Conservation (phyloP, 495 filamentous ascomycete species). For the Tuber magnatum region DNA sequence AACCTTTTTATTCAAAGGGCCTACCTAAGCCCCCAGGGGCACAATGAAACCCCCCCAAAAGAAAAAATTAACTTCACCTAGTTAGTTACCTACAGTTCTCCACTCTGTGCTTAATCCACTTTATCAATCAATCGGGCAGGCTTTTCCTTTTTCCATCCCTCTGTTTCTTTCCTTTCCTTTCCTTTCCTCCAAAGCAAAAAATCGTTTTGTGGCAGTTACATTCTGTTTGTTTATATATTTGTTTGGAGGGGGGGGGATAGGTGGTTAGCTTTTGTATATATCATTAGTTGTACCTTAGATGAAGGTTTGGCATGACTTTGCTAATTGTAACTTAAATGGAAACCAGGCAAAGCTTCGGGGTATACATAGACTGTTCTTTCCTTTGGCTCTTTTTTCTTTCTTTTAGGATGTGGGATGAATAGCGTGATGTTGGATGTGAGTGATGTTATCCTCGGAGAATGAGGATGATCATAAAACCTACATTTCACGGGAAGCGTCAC, state of each 20-base stretch:
- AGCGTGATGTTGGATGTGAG: not conserved
- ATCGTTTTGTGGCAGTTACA: not conserved
- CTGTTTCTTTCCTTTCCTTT: not conserved
- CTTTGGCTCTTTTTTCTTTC: not conserved
- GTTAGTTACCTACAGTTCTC: not conserved
- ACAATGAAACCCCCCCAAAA: not conserved
- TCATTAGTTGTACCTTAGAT: slow-evolving; percentile 4
- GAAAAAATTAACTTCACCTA: not conserved
- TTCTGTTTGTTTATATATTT: slow-evolving; percentile 9
- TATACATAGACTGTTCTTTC: not conserved
- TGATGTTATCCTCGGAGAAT: not conserved
- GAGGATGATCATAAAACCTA: not conserved
- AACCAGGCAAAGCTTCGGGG: not conserved
- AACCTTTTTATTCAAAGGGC: slow-evolving; percentile 24
- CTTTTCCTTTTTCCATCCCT: not conserved
- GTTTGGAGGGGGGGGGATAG: not conserved
- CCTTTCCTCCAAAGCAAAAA: not conserved
- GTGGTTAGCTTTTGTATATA: slow-evolving; percentile 5
- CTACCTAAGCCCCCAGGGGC: slow-evolving; percentile 34
- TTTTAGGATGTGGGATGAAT: not conserved
- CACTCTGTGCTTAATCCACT: not conserved
- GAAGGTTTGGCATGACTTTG: not conserved
- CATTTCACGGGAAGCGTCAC: not conserved
- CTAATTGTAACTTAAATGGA: not conserved
- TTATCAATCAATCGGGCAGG: not conserved